phyloP scores from a whole-genome alignment of 805 yeast genomes.

The Lachancea quebecensis region DNA sequence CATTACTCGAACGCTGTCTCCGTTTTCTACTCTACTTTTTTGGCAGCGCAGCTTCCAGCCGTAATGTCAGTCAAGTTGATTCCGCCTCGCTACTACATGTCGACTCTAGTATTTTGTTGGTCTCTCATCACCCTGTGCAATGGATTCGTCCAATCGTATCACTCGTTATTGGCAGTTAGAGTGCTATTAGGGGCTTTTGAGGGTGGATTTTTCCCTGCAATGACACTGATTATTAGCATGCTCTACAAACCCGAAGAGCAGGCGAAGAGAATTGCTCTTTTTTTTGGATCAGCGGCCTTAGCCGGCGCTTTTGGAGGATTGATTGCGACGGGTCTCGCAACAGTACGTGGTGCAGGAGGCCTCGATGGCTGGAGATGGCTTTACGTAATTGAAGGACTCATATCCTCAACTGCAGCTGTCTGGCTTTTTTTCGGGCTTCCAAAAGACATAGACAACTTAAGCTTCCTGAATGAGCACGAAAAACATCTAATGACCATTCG shows the following conservation, averaged over 20 bases:
- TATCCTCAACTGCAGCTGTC: conserved; percentile 27
- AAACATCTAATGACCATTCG: conserved; percentile 25
- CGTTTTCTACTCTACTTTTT: conserved; percentile 35
- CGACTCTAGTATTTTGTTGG: conserved; percentile 26
- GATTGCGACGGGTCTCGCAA: conserved; percentile 34
- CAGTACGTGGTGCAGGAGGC: conserved; percentile 24
- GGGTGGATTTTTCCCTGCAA: conserved; percentile 37
- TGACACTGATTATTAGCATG: conserved; percentile 33
- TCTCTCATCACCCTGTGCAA: conserved; percentile 31
- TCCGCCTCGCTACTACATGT: conserved; percentile 22
- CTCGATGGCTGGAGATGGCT: conserved; percentile 36
- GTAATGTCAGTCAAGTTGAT: conserved; percentile 26
- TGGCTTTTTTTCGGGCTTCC: conserved; percentile 31
- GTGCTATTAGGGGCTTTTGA: conserved; percentile 40
- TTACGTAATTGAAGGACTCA: conserved; percentile 35
- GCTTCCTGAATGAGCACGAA: conserved; percentile 31
- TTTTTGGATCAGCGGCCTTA: conserved; percentile 38
- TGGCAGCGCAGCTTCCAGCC: conserved; percentile 31
- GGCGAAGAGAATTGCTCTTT: conserved; percentile 34
- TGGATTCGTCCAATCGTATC: conserved; percentile 29
- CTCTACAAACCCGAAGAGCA: conserved; percentile 34
- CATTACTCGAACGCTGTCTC: conserved; percentile 31
- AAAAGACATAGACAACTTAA: conserved; percentile 27
- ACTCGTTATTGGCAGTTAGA: conserved; percentile 34
- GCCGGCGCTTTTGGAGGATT: conserved; percentile 43